Evolutionary conservation across 176 grass and related monocot genomes (phyloP), one percentile per base, ranked within the genome.

Genomic region (Neostapfia colusana): DNA sequence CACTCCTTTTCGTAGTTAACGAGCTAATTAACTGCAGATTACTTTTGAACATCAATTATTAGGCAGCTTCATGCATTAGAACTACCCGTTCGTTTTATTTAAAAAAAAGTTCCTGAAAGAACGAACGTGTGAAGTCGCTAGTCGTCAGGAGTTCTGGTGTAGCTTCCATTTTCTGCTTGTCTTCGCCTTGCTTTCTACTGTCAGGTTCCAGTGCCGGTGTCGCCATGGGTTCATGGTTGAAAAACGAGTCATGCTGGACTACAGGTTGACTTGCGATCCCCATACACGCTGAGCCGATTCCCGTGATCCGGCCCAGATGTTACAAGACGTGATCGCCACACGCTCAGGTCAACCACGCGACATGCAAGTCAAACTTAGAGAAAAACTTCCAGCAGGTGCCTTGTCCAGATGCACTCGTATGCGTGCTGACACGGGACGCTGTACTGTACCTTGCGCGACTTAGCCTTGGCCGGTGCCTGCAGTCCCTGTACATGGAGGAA

Each of bases 141-240:
- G 35, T 39, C 67, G 13, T 21, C 78, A 54, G 34, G 24, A 65
- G 28, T 1, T 54, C 13, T 5, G 11, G 20, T 15, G 34, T 56
- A 9, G 4, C 38, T 20, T 18, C 50, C 41, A n/a, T 44, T 65
- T 67, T 67, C 25, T n/a, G 62, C 27, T 50, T 61, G 64, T 51
- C 53, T 4, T 31, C 18, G 21, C 18, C 51, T 25, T 35, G 55
- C 44, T 69, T 62, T 39, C 1, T 46, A 49, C 73, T 50, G 65
- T 15, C 7, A 7, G 16, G 31, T 39, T 36, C 27, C 72, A 46
- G n/a, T 37, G 43, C 63, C 14, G 2, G 4, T 37, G 44, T 6
- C 44, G 10, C 31, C 48, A 17, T 66, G 69, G 65, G 56, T 44
- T 35, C 37, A 18, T 74, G 70, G 74, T 75, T 45, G 71, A 76